Evolutionary conservation across 1,284 basidiomycete species (phyloP), one percentile per base, ranked within the genome.

Genomic region (Agaricales sp.): DNA sequence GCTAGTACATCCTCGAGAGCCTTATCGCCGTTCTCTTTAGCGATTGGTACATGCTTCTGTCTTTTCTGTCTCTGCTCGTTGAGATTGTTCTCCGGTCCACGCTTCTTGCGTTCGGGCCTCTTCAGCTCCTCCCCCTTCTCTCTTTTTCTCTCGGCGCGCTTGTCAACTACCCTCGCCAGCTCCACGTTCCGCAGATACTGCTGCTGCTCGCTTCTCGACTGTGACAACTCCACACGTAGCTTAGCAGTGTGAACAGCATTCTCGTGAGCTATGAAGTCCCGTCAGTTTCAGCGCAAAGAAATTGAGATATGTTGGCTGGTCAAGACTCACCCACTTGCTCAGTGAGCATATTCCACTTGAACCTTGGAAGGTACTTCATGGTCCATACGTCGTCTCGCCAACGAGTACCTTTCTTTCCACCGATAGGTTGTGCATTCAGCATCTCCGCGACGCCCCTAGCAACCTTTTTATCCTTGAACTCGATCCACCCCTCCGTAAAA

Each of bases 331-430:
- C 92, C 61, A 99, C 87, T 76, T 98, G 95, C 66, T 98, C 96
- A 11, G 92, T 94, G 53, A 99, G 73, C 94, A 97, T 97, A 64
- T 87, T 86, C 96, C 96, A 99, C 64, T 96, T 98, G 75, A 98
- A 99, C 55, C 84, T 89, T 4, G 92, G 92, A 47, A 99, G 73
- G 63, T 99, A 99, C 64, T 95, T 95, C 92, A 99, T 96, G 43
- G 96, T 98, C 96, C 96, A 99, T 4, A 99, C 82, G 56, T 99
- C 94, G 61, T 99, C 93, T 60, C 91, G 75, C 90, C 92, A 98
- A 52, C 90, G 75, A 4, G 80, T 77, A 3, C 91, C 88, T 64
- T 94, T 94, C 71, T 93, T 94, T 2, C 92, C 92, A 4, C 92
- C 96, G 54, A 99, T 95, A 0, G 92, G 82, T 60, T 94, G 85